These are phyloP conservation scores for Coemansia sp. DNA, from an alignment of 192 early-diverging fungal species.

Conservation along the genomic window DNA sequence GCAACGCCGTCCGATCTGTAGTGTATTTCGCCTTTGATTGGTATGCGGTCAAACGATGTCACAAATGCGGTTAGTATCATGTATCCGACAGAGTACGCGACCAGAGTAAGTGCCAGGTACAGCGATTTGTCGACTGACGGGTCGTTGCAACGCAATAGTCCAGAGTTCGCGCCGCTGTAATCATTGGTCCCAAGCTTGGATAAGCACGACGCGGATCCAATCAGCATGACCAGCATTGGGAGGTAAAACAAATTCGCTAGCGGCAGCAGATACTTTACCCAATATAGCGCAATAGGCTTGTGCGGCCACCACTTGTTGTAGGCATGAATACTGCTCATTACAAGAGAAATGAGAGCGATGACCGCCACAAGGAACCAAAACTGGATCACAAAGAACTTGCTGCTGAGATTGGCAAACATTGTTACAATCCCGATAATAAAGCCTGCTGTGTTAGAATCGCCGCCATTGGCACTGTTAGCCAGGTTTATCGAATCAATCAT, in stretches of 20 bases:
- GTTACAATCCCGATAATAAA: constrained; percentile 54
- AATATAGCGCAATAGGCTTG: constrained; percentile 49
- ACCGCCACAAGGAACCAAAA: constrained; percentile 56
- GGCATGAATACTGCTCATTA: constrained; percentile 33
- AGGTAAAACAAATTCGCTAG: constrained; percentile 59
- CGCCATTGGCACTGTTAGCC: constrained; percentile 12
- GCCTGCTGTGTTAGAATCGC: constrained; percentile 31
- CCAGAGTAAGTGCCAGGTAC: constrained; percentile 63
- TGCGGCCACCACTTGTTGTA: constrained; percentile 48
- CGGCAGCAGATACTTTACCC: constrained; percentile 59
- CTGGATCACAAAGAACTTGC: constrained; percentile 53
- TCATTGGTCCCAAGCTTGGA: constrained; percentile 50
- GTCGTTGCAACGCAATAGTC: constrained; percentile 54
- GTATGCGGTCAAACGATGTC: constrained; percentile 71
- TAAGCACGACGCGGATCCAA: constrained; percentile 58
- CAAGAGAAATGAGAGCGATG: constrained; percentile 32
- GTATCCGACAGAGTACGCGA: constrained; percentile 67
- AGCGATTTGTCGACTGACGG: constrained; percentile 58
- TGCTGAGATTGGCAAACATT: constrained; percentile 55
- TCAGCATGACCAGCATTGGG: constrained; percentile 59
- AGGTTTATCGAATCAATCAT: constrained; percentile 58
- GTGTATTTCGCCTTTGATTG: constrained; percentile 69
- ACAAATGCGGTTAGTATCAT: constrained; percentile 69
- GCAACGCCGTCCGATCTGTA: constrained; percentile 74
- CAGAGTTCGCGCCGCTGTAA: constrained; percentile 34